Evolutionary conservation across 768 basidiomycete genomes (phyloP), one percentile per base, ranked within the genome.

Genomic region (Dentipellis fragilis): DNA sequence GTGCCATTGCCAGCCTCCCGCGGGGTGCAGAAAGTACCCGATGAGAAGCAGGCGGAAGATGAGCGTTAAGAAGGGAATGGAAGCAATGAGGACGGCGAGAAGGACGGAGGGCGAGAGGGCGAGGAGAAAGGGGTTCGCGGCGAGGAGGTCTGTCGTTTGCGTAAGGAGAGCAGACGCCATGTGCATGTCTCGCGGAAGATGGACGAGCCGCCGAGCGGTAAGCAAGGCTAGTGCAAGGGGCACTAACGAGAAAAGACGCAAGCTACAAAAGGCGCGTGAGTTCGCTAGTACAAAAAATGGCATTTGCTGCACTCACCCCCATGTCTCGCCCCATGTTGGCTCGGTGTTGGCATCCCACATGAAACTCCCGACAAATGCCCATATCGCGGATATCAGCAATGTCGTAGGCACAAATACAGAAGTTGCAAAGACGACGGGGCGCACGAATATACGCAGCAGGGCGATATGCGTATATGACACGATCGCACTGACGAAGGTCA

Each of bases 321-420:
- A 75, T 21, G 85, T 87, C 70, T 89, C 87, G 51, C 87, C 86
- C 89, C 88, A 90, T 10, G 87, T 87, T 38, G 83, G 83, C 55
- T 79, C 80, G 42, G 67, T 66, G 54, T 70, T 65, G n/a, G 64
- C 66, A 53, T 76, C 77, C 74, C 77, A 80, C 72, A 80, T 74
- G 61, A 90, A 90, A 64, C 86, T 88, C 34, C 87, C 89, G 12
- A 84, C 73, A 67, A 92, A 91, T 1, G 89, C 87, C 81, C 89
- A 89, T 22, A 89, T 61, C 7, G 87, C 80, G 42, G 85, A 89
- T 50, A 89, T 73, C 63, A 88, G 77, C 58, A 92, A 72, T 0
- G 84, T 83, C 23, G 78, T 77, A 40, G 90, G 89, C 49, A 89
- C 81, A 63, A 87, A 86, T 23, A 92, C 73, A 16, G 84, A 83